phyloP scores from a whole-genome alignment of 768 basidiomycete genomes.

The Podaxis carcinomalis region DNA sequence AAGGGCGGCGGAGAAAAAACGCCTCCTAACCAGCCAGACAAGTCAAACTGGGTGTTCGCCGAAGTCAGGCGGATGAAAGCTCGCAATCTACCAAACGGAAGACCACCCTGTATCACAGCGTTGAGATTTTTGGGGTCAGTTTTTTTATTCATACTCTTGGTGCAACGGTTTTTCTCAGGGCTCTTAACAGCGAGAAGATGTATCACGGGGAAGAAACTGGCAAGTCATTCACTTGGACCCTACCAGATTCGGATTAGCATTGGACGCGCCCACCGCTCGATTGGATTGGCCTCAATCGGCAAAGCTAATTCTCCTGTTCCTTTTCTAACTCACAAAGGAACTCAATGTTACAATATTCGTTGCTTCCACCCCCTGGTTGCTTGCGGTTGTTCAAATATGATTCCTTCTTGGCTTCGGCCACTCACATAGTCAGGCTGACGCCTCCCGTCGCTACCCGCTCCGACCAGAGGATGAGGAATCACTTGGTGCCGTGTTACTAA shows the following conservation, averaged over 20 bases:
- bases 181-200: slow-evolving; percentile 43
- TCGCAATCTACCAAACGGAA: slow-evolving; percentile 36
- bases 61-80: slow-evolving; percentile 66
- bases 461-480: no score
- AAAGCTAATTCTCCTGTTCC: no score
- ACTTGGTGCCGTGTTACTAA: no score
- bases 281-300: no score
- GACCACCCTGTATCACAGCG: slow-evolving; percentile 63
- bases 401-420: no score
- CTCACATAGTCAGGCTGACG: no score
- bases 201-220: slow-evolving; percentile 67
- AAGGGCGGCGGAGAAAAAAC: slow-evolving; percentile 55
- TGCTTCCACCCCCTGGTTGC: no score
- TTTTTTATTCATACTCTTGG: not conserved
- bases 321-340: no score
- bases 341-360: no score
- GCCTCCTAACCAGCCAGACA: slow-evolving; percentile 44
- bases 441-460: no score
- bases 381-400: no score
- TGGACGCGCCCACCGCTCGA: no score
- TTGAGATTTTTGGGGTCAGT: slow-evolving; percentile 77
- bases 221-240: slow-evolving; percentile 51
- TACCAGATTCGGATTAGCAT: slow-evolving; percentile 40
- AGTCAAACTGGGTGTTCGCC: slow-evolving; percentile 72
- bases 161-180: not conserved